Conservation (phyloP, 2,329 filamentous ascomycete genomes). For the Sclerotinia sclerotiorum region DNA sequence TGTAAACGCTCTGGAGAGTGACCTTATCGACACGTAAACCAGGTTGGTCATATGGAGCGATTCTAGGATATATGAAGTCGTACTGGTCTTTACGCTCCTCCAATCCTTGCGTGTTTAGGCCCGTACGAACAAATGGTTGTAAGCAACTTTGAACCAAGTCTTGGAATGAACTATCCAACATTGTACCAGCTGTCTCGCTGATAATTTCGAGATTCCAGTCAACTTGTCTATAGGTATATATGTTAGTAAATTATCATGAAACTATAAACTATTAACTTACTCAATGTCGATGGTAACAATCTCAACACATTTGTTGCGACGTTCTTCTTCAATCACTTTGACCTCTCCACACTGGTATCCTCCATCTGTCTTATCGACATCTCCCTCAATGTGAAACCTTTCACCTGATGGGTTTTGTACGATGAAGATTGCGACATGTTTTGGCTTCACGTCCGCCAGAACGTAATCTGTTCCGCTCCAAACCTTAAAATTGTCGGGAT, state of each 20-base stretch:
- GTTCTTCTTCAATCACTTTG: slow-evolving; percentile 31
- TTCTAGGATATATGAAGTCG: slow-evolving; percentile 33
- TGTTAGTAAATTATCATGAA: slow-evolving; percentile 7
- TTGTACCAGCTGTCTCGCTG: slow-evolving; percentile 33
- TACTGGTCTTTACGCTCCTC: slow-evolving; percentile 30
- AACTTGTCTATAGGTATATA: slow-evolving; percentile 29
- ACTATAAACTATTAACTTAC: slow-evolving; percentile 17
- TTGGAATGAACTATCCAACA: slow-evolving; percentile 28
- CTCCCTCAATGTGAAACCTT: slow-evolving; percentile 35
- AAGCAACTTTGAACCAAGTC: slow-evolving; percentile 31
- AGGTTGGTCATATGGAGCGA: slow-evolving; percentile 24
- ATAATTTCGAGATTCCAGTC: slow-evolving; percentile 40
- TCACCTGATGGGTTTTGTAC: slow-evolving; percentile 29
- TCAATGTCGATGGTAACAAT: slow-evolving; percentile 36
- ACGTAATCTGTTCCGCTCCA: slow-evolving; percentile 13
- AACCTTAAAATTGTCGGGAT: slow-evolving; percentile 29
- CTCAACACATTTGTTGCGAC: slow-evolving; percentile 34
- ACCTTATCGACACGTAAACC: slow-evolving; percentile 30
- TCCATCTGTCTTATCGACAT: slow-evolving; percentile 31
- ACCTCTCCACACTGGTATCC: slow-evolving; percentile 35
- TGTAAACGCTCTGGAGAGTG: slow-evolving; percentile 33
- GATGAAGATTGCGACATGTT: slow-evolving; percentile 34
- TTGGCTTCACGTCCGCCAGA: slow-evolving; percentile 29
- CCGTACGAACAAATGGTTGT: slow-evolving; percentile 13
- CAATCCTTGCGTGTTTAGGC: not conserved